Base-by-base conservation (phyloP, 2,329 filamentous ascomycete genomes). In the Coniochaeta sp. region DNA sequence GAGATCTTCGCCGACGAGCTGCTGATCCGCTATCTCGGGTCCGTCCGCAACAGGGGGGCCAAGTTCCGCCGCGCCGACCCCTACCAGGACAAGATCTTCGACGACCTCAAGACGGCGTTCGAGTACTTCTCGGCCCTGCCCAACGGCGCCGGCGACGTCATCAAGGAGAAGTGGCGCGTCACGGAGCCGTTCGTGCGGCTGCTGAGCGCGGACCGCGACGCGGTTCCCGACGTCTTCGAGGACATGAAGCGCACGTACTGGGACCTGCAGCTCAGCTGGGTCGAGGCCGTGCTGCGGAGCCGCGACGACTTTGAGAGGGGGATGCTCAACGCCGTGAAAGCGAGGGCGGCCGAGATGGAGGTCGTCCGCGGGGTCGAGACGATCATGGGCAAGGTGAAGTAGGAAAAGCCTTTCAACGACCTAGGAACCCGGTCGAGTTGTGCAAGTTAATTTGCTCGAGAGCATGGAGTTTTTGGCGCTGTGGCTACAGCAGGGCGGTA, bases 231-330 rank as follows among this genome's bases (percentile, higher is more conserved):
- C 58, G 87, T 90, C 1, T 98, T 96, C 70, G 89, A 89, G 67
- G 77, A 79, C 5, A 93, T 99, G 77, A 98, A 97, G 80, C 78
- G 76, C 42, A 82, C 85, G 54, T 97, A 96, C 74, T 96, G 93
- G 90, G 95, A 99, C 75, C 79, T 98, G 71, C 91, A 96, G 73
- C 87, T 98, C 61, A 89, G 87, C 54, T 99, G 95, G 95, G 92
- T 99, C 8, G 96, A 99, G 79, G 89, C 90, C 7, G 93, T 96
- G 55, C 72, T 99, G 64, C 83, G 93, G 65, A 82, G 87, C 1
- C 81, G 96, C 66, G 95, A 99, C 73, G 95, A 99, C 77, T 98
- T 96, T 75, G 95, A 98, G 74, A 82, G 93, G 66, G 83, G 85
- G 62, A 91, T 98, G 90, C 74, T 98, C 64, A 95, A 91, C 70